Percentiles rank a stretch among this genome's conserved stretches.
These are phyloP conservation scores for Mucor irregularis DNA, from an alignment of 371 early-diverging fungal genomes.

Conservation along the genomic window DNA sequence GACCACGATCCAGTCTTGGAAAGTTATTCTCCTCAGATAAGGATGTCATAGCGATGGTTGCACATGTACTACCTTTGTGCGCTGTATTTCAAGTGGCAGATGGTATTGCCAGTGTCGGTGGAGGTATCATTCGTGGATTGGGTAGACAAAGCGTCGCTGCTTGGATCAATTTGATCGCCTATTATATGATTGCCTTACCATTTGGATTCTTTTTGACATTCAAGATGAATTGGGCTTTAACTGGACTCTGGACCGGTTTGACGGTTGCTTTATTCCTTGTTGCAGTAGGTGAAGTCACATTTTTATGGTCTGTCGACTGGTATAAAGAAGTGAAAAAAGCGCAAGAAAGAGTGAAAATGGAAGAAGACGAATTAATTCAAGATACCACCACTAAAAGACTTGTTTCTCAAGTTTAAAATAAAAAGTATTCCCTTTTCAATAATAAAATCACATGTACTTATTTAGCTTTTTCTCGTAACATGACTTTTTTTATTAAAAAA, in stretches of 20 bases:
- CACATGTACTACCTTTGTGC: constrained; percentile 71
- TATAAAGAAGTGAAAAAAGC: constrained; percentile 42
- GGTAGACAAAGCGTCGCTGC: constrained; percentile 76
- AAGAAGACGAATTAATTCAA: not conserved
- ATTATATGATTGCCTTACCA: constrained; percentile 73
- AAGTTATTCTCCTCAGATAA: constrained; percentile 70
- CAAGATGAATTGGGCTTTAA: constrained; percentile 51
- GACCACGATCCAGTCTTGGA: constrained; percentile 55
- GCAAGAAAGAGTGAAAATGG: constrained; percentile 18
- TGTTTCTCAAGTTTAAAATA: not conserved
- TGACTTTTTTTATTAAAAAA: too few relatives aligned
- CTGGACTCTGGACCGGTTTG: constrained; percentile 72
- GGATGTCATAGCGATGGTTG: constrained; percentile 69
- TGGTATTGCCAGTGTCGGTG: constrained; percentile 65
- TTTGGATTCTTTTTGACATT: constrained; percentile 67
- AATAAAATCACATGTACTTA: not conserved
- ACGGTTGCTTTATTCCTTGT: constrained; percentile 57
- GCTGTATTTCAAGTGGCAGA: constrained; percentile 84
- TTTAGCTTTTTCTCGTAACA: too few relatives aligned
- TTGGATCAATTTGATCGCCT: constrained; percentile 64
- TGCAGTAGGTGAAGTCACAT: constrained; percentile 42
- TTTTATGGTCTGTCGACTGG: constrained; percentile 51
- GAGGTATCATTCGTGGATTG: constrained; percentile 73
- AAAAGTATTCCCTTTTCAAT: not conserved
- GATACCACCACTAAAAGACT: too few relatives aligned